Percentiles rank a stretch among this genome's conserved stretches.
phyloP scores from a whole-genome alignment of 2,329 filamentous ascomycete genomes.

The Sclerotinia spermophila region DNA sequence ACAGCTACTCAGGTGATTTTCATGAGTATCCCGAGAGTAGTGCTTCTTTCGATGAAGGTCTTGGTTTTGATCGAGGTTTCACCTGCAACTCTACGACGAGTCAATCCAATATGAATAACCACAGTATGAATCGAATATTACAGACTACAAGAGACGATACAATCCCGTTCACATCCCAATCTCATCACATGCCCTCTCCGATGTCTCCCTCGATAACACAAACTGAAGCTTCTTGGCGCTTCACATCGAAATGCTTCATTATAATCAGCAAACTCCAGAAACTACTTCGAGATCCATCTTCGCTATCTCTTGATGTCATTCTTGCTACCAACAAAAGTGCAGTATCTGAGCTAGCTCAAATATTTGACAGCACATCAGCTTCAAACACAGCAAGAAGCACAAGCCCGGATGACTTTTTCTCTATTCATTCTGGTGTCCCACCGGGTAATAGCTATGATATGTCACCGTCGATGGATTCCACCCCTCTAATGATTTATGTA shows the following conservation, averaged over 20 bases:
- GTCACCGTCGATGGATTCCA: background rate
- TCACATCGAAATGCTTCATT: conserved; percentile 1
- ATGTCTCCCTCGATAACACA: background rate
- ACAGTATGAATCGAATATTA: background rate
- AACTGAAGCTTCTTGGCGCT: background rate
- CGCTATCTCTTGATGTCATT: conserved; percentile 9
- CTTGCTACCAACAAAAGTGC: conserved; percentile 12
- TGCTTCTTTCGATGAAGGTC: background rate
- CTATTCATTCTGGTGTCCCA: background rate
- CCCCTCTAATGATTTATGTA: background rate
- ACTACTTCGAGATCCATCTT: conserved; percentile 6
- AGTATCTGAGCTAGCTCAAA: background rate
- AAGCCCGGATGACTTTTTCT: background rate
- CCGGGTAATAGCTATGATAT: background rate
- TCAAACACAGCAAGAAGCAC: background rate
- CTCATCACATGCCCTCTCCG: background rate
- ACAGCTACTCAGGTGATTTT: background rate
- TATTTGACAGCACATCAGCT: background rate
- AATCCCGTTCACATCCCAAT: background rate
- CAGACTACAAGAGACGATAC: background rate
- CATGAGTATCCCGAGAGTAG: background rate
- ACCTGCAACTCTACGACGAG: background rate
- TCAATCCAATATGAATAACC: background rate
- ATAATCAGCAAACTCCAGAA: conserved; percentile 12
- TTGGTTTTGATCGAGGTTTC: background rate